These are phyloP conservation scores for Pelargonium fulgidum DNA, from an alignment of 441 rosid species.

Conservation along the genomic window DNA sequence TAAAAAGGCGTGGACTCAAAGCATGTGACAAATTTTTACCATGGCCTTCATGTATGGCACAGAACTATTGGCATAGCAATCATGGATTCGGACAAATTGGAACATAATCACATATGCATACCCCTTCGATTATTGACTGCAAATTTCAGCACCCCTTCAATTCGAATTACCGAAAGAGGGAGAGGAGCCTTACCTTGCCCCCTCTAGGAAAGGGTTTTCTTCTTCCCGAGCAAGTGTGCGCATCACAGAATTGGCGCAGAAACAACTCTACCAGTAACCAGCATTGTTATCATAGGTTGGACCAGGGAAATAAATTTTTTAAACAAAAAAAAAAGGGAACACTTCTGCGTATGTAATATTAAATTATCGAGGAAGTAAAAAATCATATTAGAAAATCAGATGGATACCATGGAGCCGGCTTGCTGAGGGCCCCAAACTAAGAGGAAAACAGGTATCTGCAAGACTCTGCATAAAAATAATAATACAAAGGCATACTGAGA, in stretches of 20 bases:
- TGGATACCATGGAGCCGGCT: constrained; percentile 81
- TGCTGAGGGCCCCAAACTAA: constrained; percentile 65
- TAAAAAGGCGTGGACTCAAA: background rate
- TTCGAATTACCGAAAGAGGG: background rate
- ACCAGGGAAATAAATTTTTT: background rate
- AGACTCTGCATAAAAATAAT: constrained; percentile 47
- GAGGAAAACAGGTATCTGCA: constrained; percentile 87
- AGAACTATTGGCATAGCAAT: background rate
- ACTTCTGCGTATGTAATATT: background rate
- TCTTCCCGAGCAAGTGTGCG: constrained; percentile 70
- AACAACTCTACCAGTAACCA: constrained; percentile 55
- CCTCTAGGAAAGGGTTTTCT: constrained; percentile 68
- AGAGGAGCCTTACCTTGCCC: constrained; percentile 52
- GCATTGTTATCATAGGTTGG: constrained; percentile 22
- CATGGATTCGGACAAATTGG: constrained; percentile 8
- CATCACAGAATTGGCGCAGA: constrained; percentile 89
- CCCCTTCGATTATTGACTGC: background rate
- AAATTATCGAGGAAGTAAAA: background rate
- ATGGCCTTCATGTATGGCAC: background rate
- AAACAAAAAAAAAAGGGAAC: background rate
- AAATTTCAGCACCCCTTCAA: background rate
- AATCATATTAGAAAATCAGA: background rate
- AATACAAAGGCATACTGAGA: constrained; percentile 14
- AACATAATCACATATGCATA: background rate
- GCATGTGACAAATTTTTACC: background rate